Conservation (phyloP, 768 basidiomycete genomes). For the Candolleomyces eurysporus region DNA sequence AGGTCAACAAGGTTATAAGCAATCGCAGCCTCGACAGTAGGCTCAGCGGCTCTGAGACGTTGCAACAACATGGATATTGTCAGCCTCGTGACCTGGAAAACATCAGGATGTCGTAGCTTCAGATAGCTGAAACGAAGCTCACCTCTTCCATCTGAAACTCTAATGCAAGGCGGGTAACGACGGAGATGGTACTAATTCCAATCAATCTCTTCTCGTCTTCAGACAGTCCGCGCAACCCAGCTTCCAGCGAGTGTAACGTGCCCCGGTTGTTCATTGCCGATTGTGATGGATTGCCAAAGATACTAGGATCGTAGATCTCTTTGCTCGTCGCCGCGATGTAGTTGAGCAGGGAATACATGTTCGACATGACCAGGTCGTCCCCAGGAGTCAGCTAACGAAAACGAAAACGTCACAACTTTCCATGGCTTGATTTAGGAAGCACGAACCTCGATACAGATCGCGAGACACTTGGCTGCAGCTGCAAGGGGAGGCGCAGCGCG, state of each 20-base stretch:
- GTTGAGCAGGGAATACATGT: slow-evolving; percentile 95
- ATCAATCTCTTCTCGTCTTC: slow-evolving; percentile 85
- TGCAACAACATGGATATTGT: slow-evolving; percentile 93
- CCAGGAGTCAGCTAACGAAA: slow-evolving; percentile 69
- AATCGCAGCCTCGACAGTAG: slow-evolving; percentile 87
- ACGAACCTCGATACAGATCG: slow-evolving; percentile 80
- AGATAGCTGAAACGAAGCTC: not conserved
- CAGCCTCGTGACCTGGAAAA: slow-evolving; percentile 68
- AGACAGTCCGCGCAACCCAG: slow-evolving; percentile 61
- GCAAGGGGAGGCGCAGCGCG: slow-evolving; percentile 75
- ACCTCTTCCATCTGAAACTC: slow-evolving; percentile 89
- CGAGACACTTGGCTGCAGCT: slow-evolving; percentile 88
- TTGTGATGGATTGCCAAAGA: slow-evolving; percentile 40
- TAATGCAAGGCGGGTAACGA: slow-evolving; percentile 82
- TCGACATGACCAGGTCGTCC: slow-evolving; percentile 88
- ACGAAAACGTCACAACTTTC: slow-evolving; percentile 1
- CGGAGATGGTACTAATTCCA: slow-evolving; percentile 88
- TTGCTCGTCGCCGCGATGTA: slow-evolving; percentile 84
- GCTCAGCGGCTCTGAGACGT: slow-evolving; percentile 79
- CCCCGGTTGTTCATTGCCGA: slow-evolving; percentile 45
- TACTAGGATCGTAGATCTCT: slow-evolving; percentile 58
- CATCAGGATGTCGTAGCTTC: not conserved
- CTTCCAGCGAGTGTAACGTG: slow-evolving; percentile 58
- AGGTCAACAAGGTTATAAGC: slow-evolving; percentile 90
- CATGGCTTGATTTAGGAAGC: not conserved